These are phyloP conservation scores for Phytopythium delawarense DNA, from an alignment of 352 stramenopile species.

Conservation along the genomic window DNA sequence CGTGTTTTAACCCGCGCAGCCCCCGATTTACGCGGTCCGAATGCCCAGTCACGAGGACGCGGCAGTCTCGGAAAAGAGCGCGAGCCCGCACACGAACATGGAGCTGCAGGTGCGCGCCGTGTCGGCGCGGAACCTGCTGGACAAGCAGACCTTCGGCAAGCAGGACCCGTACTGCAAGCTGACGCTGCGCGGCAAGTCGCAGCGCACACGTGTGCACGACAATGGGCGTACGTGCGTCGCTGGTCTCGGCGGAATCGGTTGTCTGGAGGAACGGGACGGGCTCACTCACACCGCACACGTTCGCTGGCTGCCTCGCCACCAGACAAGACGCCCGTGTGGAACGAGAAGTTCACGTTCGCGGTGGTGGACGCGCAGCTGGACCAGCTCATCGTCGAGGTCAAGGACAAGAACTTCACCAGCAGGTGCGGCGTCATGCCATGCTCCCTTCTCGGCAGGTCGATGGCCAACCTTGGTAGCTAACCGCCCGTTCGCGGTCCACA, in stretches of 20 bases:
- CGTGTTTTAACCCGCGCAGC: background rate
- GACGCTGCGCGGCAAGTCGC: slow-evolving; percentile 46
- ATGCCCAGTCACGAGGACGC: too few species aligned
- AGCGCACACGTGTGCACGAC: slow-evolving; percentile 79
- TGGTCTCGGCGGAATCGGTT: background rate
- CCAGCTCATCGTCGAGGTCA: slow-evolving; percentile 70
- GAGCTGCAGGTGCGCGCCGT: slow-evolving; percentile 79
- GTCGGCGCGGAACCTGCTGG: slow-evolving; percentile 71
- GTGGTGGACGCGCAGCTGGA: slow-evolving; percentile 71
- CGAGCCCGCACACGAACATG: slow-evolving; percentile 17
- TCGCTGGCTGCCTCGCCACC: slow-evolving; percentile 6
- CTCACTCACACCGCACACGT: background rate
- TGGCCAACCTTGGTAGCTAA: background rate
- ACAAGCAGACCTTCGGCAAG: slow-evolving; percentile 85
- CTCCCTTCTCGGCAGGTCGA: background rate
- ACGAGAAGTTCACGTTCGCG: slow-evolving; percentile 79
- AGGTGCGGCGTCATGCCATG: slow-evolving; percentile 14
- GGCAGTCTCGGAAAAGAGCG: too few species aligned
- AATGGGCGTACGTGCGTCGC: slow-evolving; percentile 54
- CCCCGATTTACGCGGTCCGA: background rate
- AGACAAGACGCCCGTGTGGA: slow-evolving; percentile 77
- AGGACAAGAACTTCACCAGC: slow-evolving; percentile 83
- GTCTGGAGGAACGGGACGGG: too few species aligned
- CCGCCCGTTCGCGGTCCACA: slow-evolving; percentile 6
- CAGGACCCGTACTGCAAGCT: slow-evolving; percentile 84